A percentile compares a stretch with the other conserved stretches of the same genome.
phyloP scores from a whole-genome alignment of 306 rosid genomes.

The Cucurbita pepo region DNA sequence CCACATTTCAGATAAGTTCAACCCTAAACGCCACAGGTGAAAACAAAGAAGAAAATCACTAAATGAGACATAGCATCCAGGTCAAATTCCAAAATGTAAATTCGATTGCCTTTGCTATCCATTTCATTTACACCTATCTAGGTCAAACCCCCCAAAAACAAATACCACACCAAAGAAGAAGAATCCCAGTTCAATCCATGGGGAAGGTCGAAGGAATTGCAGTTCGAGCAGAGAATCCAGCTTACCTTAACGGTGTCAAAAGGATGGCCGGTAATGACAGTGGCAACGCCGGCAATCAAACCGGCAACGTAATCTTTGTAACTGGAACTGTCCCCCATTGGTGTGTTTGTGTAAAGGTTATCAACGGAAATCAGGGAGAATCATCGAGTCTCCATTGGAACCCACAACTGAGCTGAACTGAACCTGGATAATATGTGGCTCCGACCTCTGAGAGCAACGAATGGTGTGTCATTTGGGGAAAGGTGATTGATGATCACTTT shows the following conservation, averaged over 20 bases:
- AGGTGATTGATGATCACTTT: background rate
- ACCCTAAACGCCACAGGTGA: background rate
- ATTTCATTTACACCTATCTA: background rate
- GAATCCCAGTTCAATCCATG: background rate
- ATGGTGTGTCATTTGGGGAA: background rate
- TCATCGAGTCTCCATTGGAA: background rate
- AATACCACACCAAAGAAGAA: background rate
- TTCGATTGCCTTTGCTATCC: background rate
- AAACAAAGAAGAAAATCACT: background rate
- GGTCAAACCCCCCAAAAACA: background rate
- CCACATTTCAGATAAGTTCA: background rate
- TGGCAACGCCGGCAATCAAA: constrained; percentile 46
- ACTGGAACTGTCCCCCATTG: constrained; percentile 37
- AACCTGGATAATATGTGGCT: background rate
- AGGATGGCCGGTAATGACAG: constrained; percentile 41
- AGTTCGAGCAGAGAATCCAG: background rate
- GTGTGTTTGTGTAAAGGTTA: background rate
- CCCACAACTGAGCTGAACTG: background rate
- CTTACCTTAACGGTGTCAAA: constrained; percentile 51
- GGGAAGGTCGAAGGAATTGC: background rate
- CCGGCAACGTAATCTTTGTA: constrained; percentile 61
- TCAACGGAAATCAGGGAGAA: background rate
- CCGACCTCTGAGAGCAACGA: background rate
- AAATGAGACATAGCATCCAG: background rate
- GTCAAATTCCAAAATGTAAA: background rate